A percentile compares a stretch with the other conserved stretches of the same genome.
Conservation (phyloP, 1,284 basidiomycete genomes). For the Moesziomyces globuligerus region DNA sequence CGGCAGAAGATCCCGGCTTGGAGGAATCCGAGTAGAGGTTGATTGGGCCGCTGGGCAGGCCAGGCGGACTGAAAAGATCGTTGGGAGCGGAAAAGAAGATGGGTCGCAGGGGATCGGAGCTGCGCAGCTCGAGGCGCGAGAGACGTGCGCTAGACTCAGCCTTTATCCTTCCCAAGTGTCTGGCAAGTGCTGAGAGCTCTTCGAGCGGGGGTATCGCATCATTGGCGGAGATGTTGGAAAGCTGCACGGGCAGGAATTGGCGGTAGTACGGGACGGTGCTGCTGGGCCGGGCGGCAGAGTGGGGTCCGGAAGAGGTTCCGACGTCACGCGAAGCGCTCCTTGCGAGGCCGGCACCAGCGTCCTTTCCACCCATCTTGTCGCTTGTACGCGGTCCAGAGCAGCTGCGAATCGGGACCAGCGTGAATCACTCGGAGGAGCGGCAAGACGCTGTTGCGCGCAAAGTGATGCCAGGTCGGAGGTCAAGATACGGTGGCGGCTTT, state of each 20-base stretch:
- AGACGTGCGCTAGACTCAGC: slow-evolving; percentile 34
- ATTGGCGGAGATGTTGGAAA: slow-evolving; percentile 36
- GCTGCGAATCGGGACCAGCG: no score
- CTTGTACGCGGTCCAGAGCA: background rate
- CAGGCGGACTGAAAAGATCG: slow-evolving; percentile 43
- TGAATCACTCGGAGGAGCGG: no score
- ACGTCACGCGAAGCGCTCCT: slow-evolving; percentile 29
- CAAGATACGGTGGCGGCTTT: no score
- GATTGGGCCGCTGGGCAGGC: slow-evolving; percentile 19
- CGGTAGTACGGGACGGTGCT: slow-evolving; percentile 38
- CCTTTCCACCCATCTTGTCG: slow-evolving; percentile 34
- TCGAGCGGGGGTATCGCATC: slow-evolving; percentile 48
- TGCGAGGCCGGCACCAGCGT: slow-evolving; percentile 18
- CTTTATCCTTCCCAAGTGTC: slow-evolving; percentile 37
- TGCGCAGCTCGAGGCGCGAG: slow-evolving; percentile 31
- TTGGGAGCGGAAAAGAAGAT: slow-evolving; percentile 40
- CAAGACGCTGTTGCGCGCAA: no score
- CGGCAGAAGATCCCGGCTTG: slow-evolving; percentile 16
- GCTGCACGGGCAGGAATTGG: slow-evolving; percentile 46
- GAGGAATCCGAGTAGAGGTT: slow-evolving; percentile 35
- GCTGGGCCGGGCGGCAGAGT: slow-evolving; percentile 9
- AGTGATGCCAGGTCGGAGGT: no score
- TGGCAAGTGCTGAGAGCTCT: slow-evolving; percentile 41
- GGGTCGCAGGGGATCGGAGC: slow-evolving; percentile 25
- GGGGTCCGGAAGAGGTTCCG: slow-evolving; percentile 1